These are phyloP conservation scores for Inonotus obliquus DNA, from an alignment of 1,284 basidiomycete genomes.

Conservation along the genomic window DNA sequence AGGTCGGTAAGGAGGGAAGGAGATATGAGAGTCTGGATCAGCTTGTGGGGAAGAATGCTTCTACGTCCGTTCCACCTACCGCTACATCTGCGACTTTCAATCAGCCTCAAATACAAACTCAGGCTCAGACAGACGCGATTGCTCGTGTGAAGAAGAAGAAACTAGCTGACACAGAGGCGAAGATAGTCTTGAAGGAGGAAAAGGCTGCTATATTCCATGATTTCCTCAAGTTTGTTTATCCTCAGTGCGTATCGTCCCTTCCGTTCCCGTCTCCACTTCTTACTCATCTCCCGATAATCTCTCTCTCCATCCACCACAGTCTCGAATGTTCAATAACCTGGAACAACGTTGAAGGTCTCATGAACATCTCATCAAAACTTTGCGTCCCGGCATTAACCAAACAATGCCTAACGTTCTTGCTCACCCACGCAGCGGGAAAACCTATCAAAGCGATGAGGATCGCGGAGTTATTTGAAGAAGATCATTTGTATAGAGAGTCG, in stretches of 20 bases:
- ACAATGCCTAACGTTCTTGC: slow-evolving; percentile 80
- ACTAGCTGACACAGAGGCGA: slow-evolving; percentile 54
- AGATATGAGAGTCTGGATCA: slow-evolving; percentile 8
- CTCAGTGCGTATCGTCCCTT: slow-evolving; percentile 52
- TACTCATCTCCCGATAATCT: too few species aligned
- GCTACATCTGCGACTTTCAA: background rate
- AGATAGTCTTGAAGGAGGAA: slow-evolving; percentile 80
- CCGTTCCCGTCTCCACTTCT: background rate
- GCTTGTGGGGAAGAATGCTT: slow-evolving; percentile 1
- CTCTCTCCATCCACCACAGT: slow-evolving; percentile 37
- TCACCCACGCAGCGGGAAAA: slow-evolving; percentile 85
- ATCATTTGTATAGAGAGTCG: slow-evolving; percentile 84
- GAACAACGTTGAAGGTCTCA: slow-evolving; percentile 87
- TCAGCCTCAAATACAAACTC: background rate
- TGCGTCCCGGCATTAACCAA: slow-evolving; percentile 76
- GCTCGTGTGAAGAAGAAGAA: slow-evolving; percentile 23
- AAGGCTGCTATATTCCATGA: slow-evolving; percentile 82
- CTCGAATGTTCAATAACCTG: slow-evolving; percentile 88
- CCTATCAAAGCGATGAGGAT: slow-evolving; percentile 90
- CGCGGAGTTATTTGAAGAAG: slow-evolving; percentile 81
- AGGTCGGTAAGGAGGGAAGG: background rate
- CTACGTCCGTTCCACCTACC: background rate
- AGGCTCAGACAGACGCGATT: background rate
- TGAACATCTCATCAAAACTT: slow-evolving; percentile 84
- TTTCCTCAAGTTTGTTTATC: slow-evolving; percentile 82